phyloP scores from a whole-genome alignment of 2,329 filamentous ascomycete genomes.

The Aaosphaeria pasadenensis region DNA sequence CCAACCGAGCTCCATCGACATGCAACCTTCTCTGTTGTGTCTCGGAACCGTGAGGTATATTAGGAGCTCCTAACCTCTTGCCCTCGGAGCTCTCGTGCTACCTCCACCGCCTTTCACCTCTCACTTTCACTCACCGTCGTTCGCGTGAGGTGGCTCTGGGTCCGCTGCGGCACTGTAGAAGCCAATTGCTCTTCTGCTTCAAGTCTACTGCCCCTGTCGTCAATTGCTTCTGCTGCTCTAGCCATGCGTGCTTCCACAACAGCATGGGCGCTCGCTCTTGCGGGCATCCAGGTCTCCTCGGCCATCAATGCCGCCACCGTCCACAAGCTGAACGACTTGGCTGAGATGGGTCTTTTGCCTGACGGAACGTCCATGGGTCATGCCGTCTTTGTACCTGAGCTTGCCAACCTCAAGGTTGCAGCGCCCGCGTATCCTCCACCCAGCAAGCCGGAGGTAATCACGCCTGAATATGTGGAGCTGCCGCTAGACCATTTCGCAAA shows the following conservation, averaged over 20 bases:
- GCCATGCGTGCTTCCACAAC: constrained; percentile 23
- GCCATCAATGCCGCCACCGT: constrained; percentile 20
- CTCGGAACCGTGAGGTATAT: no score
- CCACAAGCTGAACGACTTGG: constrained; percentile 20
- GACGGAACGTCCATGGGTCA: constrained; percentile 26
- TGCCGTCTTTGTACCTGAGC: constrained; percentile 2
- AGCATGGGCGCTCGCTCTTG: constrained; percentile 22
- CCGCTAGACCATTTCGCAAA: constrained; percentile 36
- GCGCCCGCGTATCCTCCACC: neutral
- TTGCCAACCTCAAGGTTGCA: constrained; percentile 1
- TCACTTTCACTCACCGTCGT: no score
- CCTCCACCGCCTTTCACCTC: no score
- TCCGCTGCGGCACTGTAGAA: neutral
- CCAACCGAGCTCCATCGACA: no score
- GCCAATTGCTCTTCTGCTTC: neutral
- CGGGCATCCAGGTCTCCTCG: constrained; percentile 16
- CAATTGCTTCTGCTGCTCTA: neutral
- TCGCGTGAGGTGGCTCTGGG: neutral
- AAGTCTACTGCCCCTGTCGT: neutral
- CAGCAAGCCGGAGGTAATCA: constrained; percentile 9
- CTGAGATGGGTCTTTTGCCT: constrained; percentile 30
- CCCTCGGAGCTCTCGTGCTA: no score
- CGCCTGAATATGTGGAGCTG: constrained; percentile 32
- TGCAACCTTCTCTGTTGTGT: no score
- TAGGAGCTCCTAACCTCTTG: no score